These are phyloP conservation scores for Purshia tridentata DNA, from an alignment of 306 rosid genomes.

Conservation along the genomic window DNA sequence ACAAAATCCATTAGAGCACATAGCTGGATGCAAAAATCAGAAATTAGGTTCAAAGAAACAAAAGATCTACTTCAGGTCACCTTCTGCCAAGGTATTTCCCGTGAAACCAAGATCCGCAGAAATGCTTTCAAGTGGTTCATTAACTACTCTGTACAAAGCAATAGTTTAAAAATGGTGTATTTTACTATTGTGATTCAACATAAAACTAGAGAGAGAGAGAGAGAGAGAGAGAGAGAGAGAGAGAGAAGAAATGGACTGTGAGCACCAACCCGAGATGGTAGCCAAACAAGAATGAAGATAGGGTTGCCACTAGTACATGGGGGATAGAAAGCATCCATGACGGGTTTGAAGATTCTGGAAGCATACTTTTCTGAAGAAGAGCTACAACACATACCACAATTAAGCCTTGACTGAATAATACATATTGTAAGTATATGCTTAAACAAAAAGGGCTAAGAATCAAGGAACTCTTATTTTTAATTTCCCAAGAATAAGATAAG, in stretches of 20 bases:
- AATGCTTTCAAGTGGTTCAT: slow-evolving; percentile 95
- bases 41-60: slow-evolving; percentile 14
- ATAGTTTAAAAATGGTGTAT: slow-evolving; percentile 17
- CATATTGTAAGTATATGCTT: background rate
- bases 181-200: slow-evolving; percentile 9
- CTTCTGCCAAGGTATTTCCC: slow-evolving; percentile 95
- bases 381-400: slow-evolving; percentile 42
- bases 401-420: slow-evolving; percentile 21
- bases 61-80: slow-evolving; percentile 34
- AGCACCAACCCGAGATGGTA: slow-evolving; percentile 84
- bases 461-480: background rate
- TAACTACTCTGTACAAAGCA: slow-evolving; percentile 68
- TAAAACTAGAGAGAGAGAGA: background rate
- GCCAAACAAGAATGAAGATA: slow-evolving; percentile 84
- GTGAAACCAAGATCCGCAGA: slow-evolving; percentile 86
- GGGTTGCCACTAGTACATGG: slow-evolving; percentile 75
- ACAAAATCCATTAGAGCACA: slow-evolving; percentile 16
- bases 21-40: slow-evolving; percentile 18
- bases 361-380: slow-evolving; percentile 44
- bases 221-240: slow-evolving; percentile 2
- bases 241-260: slow-evolving; percentile 4
- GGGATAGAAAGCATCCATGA: slow-evolving; percentile 89
- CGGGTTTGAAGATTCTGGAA: slow-evolving; percentile 59
- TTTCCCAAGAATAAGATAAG: background rate
- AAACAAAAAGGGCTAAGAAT: background rate